Evolutionary conservation across 768 basidiomycete species (phyloP), one percentile per base, ranked within the genome.

Genomic region (Naganishia vaughanmartiniae): DNA sequence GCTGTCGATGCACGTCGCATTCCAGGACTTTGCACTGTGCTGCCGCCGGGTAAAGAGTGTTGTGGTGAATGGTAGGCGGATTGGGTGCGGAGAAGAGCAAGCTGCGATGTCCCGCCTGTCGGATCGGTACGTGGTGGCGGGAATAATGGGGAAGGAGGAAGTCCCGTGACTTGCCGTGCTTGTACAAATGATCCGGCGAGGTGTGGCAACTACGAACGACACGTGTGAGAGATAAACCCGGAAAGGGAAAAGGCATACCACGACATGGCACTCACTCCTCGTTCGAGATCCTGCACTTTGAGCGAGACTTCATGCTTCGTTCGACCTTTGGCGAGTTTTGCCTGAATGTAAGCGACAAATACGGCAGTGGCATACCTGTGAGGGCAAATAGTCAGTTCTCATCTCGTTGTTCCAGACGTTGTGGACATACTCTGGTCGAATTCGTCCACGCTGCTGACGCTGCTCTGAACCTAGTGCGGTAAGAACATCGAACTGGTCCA

Each of bases 211-310:
- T 77, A 45, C 24, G 14, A 2, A 15, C 9, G 42, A 42, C 7
- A n/a, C 10, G 42, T 17, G 10, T n/a, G 2, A 30, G 28, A 45
- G 36, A 3, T 31, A 6, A 7, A 45, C 26, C 4, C 26, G 28
- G 21, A 46, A 30, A 26, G 10, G 33, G 30, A 26, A 33, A n/a
- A 19, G n/a, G 3, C 28, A 48, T 17, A 57, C 7, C 7, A 12
- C 42, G 53, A 12, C n/a, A n/a, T n/a, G 9, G 19, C n/a, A 74
- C 78, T 60, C 53, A 80, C 79, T 57, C 77, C 77, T 28, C 72
- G 69, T 57, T 81, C 80, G 11, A 79, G 71, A 19, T 71, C 34
- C 19, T 76, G 72, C 51, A 81, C 69, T 73, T 81, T 81, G n/a
- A 66, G 45, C 21, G 67, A 58, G 14, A 75, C 74, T 48, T 79